Conservation (phyloP, 169 alveolate genomes). For the Amoebophrya sp. region DNA sequence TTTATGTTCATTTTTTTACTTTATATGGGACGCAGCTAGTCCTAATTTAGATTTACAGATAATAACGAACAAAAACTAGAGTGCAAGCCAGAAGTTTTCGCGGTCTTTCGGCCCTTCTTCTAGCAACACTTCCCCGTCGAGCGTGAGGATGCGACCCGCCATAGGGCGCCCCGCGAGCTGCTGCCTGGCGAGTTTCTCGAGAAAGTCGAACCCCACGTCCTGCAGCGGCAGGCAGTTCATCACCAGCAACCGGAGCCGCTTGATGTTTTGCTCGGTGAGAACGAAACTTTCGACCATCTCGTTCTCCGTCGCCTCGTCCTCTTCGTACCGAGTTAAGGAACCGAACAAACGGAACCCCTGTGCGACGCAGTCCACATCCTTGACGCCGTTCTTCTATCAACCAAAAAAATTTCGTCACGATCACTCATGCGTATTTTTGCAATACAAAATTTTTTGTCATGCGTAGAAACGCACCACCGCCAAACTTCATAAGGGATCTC, state of each 20-base stretch:
- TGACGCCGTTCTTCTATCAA: neutral
- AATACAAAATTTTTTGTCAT: too few species aligned
- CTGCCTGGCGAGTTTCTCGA: neutral
- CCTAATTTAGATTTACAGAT: too few species aligned
- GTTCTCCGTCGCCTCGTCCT: neutral
- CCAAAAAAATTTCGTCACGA: too few species aligned
- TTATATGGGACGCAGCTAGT: too few species aligned
- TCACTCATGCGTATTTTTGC: too few species aligned
- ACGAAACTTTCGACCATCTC: neutral
- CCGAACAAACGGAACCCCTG: conserved; percentile 9
- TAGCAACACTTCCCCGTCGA: neutral
- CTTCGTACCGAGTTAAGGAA: neutral
- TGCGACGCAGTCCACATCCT: neutral
- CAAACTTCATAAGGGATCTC: too few species aligned
- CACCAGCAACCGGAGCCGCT: neutral
- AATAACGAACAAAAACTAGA: too few species aligned
- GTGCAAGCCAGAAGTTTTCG: neutral
- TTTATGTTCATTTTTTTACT: too few species aligned
- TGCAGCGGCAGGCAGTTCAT: neutral
- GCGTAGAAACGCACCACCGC: too few species aligned
- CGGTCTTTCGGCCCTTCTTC: neutral
- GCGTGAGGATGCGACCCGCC: neutral
- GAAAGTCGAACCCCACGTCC: neutral
- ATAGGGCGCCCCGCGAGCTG: neutral
- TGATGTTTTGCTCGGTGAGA: neutral